These are phyloP conservation scores for Rhodotorula sphaerocarpa DNA, from an alignment of 768 basidiomycete genomes.

Conservation along the genomic window DNA sequence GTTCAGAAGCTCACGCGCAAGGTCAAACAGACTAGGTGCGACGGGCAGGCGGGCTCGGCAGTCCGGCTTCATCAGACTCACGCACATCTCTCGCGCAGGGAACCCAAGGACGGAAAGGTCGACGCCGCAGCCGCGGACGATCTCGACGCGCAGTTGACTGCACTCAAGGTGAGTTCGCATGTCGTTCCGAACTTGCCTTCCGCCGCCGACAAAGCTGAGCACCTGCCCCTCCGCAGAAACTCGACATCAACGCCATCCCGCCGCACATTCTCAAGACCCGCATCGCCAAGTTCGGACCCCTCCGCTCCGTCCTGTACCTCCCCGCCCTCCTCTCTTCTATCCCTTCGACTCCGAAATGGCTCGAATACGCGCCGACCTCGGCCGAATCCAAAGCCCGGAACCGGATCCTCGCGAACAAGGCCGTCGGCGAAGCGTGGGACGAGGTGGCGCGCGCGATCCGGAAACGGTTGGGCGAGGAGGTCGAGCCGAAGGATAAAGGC, in stretches of 20 bases:
- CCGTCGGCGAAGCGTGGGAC: constrained; percentile 25
- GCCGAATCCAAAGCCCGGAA: constrained; percentile 34
- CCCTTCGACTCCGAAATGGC: constrained; percentile 1
- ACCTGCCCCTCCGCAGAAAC: background rate
- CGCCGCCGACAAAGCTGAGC: too few species aligned
- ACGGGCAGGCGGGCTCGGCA: background rate
- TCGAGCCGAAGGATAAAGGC: constrained; percentile 3
- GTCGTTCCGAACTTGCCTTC: too few species aligned
- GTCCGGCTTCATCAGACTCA: background rate
- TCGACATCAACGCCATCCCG: constrained; percentile 23
- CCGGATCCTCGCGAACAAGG: constrained; percentile 34
- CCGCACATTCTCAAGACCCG: constrained; percentile 23
- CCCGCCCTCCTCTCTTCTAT: constrained; percentile 20
- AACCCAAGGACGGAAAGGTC: constrained; percentile 24
- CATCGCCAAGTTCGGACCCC: constrained; percentile 20
- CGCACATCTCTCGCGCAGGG: constrained; percentile 1
- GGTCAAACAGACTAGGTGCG: constrained; percentile 28
- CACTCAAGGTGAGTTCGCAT: constrained; percentile 25
- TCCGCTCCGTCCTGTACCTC: constrained; percentile 15
- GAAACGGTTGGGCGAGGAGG: constrained; percentile 26
- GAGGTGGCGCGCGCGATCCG: constrained; percentile 25
- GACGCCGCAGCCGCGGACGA: constrained; percentile 17
- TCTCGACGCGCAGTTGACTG: constrained; percentile 30
- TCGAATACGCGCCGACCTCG: constrained; percentile 8
- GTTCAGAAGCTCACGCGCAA: constrained; percentile 38